Percentiles rank a stretch among this genome's conserved stretches.
These are phyloP conservation scores for Aspergillus aculeatinus DNA, from an alignment of 2,329 filamentous ascomycete species.

Conservation along the genomic window DNA sequence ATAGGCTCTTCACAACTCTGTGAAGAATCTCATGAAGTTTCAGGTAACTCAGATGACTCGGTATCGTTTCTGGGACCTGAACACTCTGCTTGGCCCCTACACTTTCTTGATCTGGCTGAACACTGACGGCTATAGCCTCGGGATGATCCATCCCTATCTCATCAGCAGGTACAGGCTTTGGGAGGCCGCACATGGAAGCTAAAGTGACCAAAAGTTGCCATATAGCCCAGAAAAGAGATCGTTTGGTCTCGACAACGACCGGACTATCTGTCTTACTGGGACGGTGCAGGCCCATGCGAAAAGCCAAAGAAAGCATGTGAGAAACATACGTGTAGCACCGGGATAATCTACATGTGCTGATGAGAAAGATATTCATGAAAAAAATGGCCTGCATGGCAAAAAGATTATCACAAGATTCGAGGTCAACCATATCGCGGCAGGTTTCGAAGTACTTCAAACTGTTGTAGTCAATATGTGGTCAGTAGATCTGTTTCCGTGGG, in stretches of 20 bases:
- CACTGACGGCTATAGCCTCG: neutral
- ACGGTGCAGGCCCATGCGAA: slow-evolving; percentile 15
- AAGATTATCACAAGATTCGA: slow-evolving; percentile 11
- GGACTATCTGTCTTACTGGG: neutral
- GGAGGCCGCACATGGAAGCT: slow-evolving; percentile 7
- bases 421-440: slow-evolving; percentile 6
- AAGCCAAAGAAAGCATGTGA: slow-evolving; percentile 10
- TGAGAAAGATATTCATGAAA: slow-evolving; percentile 14
- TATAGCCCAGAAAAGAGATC: slow-evolving; percentile 12
- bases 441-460: slow-evolving; percentile 10
- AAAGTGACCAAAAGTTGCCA: slow-evolving; percentile 8
- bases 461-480: neutral
- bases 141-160: slow-evolving; percentile 11
- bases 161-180: slow-evolving; percentile 5
- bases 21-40: slow-evolving; percentile 9
- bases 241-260: neutral
- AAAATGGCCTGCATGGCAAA: slow-evolving; percentile 14
- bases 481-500: neutral
- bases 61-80: neutral
- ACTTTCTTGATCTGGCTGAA: neutral
- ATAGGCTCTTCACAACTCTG: slow-evolving; percentile 5
- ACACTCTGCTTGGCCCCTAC: neutral
- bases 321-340: slow-evolving; percentile 12
- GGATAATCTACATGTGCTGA: slow-evolving; percentile 5
- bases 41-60: slow-evolving; percentile 1